Base-by-base conservation (phyloP, 768 basidiomycete genomes). In the Podaxis sp. region DNA sequence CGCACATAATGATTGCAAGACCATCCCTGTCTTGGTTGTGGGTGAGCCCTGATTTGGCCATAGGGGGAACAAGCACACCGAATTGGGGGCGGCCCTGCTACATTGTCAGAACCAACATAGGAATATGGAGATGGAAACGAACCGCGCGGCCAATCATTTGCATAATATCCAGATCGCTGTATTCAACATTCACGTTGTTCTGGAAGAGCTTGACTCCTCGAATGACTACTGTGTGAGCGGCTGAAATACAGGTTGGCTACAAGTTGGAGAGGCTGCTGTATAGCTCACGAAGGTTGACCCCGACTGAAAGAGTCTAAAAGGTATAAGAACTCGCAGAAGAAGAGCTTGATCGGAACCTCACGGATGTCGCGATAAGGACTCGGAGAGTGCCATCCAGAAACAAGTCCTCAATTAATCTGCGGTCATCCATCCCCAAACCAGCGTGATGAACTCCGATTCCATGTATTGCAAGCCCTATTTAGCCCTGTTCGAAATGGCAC, bases 81-180 rank as follows among this genome's bases (percentile, higher is more conserved):
- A 93, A 96, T 73, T 98, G 95, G 28, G 95, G 95, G 37, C 95
- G 83, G 8, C 95, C 95, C 87, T 93, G 61, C n/a, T 15, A 52
- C 26, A 52, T 36, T 48, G 50, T 56, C 7, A 57, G 41, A 30
- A n/a, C 28, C 48, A 55, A 37, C 30, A 24, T 5, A 56, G 20
- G 26, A 11, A 30, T 15, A 49, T 20, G 36, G 13, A 54, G 40
- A 62, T 17, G 37, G 20, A 33, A 22, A 54, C 87, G 73, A 71
- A 93, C 92, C 48, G 95, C 95, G 52, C 97, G 86, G 6, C 96
- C 97, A 62, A 98, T 85, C 96, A 98, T 98, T 74, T 97, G 96
- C 82, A 93, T 87, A 30, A 98, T 82, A 68, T 98, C 97, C 4
- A 97, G 81, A 71, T 97, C 96, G 0, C 90, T 89, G 73, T 97